Base-by-base conservation (phyloP, 352 stramenopile genomes). In the Phytophthora capsici region DNA sequence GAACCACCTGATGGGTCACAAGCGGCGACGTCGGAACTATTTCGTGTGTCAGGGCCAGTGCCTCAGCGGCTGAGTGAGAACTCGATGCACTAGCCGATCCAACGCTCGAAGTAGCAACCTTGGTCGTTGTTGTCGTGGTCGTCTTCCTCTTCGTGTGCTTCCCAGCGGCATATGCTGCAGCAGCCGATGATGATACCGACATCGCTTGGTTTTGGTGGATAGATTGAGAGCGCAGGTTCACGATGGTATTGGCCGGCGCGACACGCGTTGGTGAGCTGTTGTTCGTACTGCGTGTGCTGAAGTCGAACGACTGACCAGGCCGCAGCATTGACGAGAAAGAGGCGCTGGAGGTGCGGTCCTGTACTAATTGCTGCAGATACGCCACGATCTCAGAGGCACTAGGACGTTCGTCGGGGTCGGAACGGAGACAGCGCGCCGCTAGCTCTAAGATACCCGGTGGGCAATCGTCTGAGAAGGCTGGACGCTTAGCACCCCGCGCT, bases 371-470 rank as follows among this genome's bases (percentile, higher is more conserved):
- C 41, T 89, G 78, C 28, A 91, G 49, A 19, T 78, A 71, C n/a
- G 72, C 68, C 22, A 82, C 78, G 40, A 89, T 78, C 19, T 88
- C 73, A 2, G 76, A 68, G 1, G 83, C 80, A 9, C 73, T 88
- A 6, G 83, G 83, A 6, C 83, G 83, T 37, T 88, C 58, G 47
- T 64, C 43, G 3, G 83, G 81, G n/a, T 92, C 76, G 10, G 83
- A 49, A 9, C 77, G 54, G 3, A 90, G 67, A 48, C 84, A 92
- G 3, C 58, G 58, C 0, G 74, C 55, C 13, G 81, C 81, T 5
- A 92, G 52, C 16, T 87, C 69, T 14, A 87, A 64, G 25, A 92
- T 81, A 28, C 60, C 38, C 16, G 51, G 67, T 0, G 81, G 82
- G n/a, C 80, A 89, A 2, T 79, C 62, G 26, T 81, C 65, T 3